Evolutionary conservation across 805 yeast genomes (phyloP), one percentile per base, ranked within the genome.

Genomic region (Yarrowia keelungensis): DNA sequence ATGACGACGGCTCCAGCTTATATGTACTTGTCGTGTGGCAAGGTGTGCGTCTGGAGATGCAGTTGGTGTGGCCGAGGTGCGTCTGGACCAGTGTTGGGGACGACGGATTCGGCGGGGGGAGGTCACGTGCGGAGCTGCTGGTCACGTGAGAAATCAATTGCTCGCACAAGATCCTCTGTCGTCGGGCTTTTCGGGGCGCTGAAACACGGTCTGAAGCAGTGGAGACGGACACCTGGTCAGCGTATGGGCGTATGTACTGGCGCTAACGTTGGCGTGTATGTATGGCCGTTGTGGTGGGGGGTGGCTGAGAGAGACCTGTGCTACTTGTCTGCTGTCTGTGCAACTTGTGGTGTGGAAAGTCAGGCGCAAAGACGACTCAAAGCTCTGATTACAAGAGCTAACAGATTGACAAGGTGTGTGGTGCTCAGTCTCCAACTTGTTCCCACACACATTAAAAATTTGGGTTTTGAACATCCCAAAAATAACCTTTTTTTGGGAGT

Each of bases 1-100:
- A 19, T 19, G 19, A 26, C 32, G 32, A 45, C 47, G 26, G 26
- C 43, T 47, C 51, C 32, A 14, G 45, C 45, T 56, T 56, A 56
- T 56, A 56, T 56, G 38, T 56, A 41, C 62, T 56, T 56, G 62
- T 56, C 38, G 62, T 56, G 62, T 56, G 62, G 62, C 62, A 56
- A 38, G 43, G 10, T 36, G 56, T 50, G 56, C 56, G 36, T 32
- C 26, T 50, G 56, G 56, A 51, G 46, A 53, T 56, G 62, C 62
- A 56, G 47, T 39, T 56, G 62, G 62, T 56, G 62, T 56, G 62
- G 62, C 47, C 45, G 62, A 56, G 62, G 62, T 56, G 62, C 62
- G 62, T 56, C 62, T 39, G 32, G 58, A 36, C 41, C 22, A 36
- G 16, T 35, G 41, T 11, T 32, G 56, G 26, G 39, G 54, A 22